Evolutionary conservation across 352 stramenopile genomes (phyloP).

Genomic region (Pythium dissimile): DNA sequence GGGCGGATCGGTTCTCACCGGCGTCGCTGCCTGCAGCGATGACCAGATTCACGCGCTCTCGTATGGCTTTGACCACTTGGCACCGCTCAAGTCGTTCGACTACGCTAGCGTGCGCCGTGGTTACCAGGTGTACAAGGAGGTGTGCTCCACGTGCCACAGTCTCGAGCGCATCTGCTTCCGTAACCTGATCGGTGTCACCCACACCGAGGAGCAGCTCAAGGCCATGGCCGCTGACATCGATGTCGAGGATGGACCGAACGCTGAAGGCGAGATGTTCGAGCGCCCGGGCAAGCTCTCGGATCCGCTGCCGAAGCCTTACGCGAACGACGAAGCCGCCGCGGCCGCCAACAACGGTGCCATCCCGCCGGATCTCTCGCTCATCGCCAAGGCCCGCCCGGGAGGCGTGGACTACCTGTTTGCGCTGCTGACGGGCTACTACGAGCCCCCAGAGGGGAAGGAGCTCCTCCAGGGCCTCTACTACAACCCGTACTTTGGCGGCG

Average conservation of each 20-base stretch:
- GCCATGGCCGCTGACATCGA: conserved; percentile 93
- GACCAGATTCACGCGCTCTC: conserved; percentile 84
- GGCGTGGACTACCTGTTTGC: conserved; percentile 97
- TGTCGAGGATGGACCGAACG: conserved; percentile 96
- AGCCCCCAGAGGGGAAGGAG: conserved; percentile 90
- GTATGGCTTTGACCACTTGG: conserved; percentile 89
- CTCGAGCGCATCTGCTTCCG: conserved; percentile 97
- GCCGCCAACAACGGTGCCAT: conserved; percentile 97
- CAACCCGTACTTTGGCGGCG: conserved; percentile 98
- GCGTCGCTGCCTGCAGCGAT: conserved; percentile 78
- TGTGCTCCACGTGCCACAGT: conserved; percentile 97
- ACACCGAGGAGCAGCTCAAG: conserved; percentile 92
- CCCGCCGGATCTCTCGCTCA: conserved; percentile 97
- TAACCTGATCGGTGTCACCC: conserved; percentile 97
- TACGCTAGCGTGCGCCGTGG: conserved; percentile 94
- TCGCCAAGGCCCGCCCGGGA: conserved; percentile 95
- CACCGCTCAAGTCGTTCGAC: conserved; percentile 86
- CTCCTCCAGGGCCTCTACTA: conserved; percentile 92
- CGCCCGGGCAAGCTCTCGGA: conserved; percentile 96
- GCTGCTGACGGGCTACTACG: conserved; percentile 97
- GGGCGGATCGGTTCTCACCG: conserved; percentile 72
- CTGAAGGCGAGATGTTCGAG: conserved; percentile 99
- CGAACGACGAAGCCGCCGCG: conserved; percentile 96
- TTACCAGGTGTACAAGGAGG: conserved; percentile 99
- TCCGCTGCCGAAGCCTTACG: conserved; percentile 94